Base-by-base conservation (phyloP, 1,139 yeast genomes). In the Geotrichum siamense region DNA sequence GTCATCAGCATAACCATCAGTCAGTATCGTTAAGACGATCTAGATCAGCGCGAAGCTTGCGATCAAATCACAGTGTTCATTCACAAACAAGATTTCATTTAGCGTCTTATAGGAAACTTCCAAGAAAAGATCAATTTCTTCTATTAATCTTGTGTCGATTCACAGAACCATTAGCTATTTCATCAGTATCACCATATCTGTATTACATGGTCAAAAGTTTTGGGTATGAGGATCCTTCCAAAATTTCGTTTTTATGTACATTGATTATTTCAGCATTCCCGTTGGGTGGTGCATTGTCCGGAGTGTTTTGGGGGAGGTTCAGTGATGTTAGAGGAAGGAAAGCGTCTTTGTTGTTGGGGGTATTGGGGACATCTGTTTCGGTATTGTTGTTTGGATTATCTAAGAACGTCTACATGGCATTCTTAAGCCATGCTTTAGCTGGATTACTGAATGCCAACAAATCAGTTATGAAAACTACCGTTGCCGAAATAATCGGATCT, bases 191-290 rank as follows among this genome's bases (percentile, higher is more conserved):
- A 53, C 82, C 83, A 2, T 78, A 78, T 57, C 70, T 78, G 25
- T 78, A 75, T 57, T 77, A 74, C 57, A 75, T 78, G 79, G 73
- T 78, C 28, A 58, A 74, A 48, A 79, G 74, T 53, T 77, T 77
- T 54, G 70, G 74, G 4, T 65, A 76, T 26, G 72, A 76, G 2
- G 67, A 70, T 26, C 69, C 70, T 13, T 74, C 76, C 48, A 69
- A 70, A 2, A 74, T 75, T 37, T 72, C 77, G 17, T 66, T 78
- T 2, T 43, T 52, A 62, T 67, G 51, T 69, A 75, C 63, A 63
- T 73, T 38, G 72, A 79, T 35, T 68, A 75, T 55, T 56, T 75
- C 51, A 66, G 64, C 73, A 12, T 76, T 76, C 62, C 74, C 82
- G 12, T 55, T 67, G 26, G 68, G 68, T 3, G 82, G 76, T 54